Conservation (phyloP, 768 basidiomycete species). For the Suillus occidentalis region DNA sequence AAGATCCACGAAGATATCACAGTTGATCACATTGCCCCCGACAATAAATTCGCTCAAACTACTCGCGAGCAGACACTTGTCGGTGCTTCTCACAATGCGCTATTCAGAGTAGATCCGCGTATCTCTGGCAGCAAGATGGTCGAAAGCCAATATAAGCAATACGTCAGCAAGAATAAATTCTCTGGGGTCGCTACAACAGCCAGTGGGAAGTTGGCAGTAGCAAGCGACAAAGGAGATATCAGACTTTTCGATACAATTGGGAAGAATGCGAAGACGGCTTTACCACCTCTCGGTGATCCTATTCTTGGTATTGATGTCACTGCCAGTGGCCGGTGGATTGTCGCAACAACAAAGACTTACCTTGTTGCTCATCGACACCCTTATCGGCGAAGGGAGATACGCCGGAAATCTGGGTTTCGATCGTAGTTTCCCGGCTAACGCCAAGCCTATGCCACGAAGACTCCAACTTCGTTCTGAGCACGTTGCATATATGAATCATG, state of each 20-base stretch:
- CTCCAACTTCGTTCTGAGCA: conserved; percentile 90
- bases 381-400: conserved; percentile 89
- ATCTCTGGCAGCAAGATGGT: conserved; percentile 91
- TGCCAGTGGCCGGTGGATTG: conserved; percentile 89
- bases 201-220: conserved; percentile 84
- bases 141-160: conserved; percentile 94
- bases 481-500: conserved; percentile 89
- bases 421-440: conserved; percentile 89
- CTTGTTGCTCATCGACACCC: conserved; percentile 93
- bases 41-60: conserved; percentile 92
- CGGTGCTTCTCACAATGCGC: conserved; percentile 89
- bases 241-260: conserved; percentile 93
- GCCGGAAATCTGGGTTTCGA: conserved; percentile 87
- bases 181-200: conserved; percentile 90
- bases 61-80: conserved; percentile 91
- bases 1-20: conserved; percentile 89
- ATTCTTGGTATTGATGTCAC: conserved; percentile 95
- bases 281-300: conserved; percentile 93
- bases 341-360: conserved; percentile 94
- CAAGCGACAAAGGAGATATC: conserved; percentile 96
- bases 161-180: conserved; percentile 92
- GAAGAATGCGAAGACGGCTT: conserved; percentile 97
- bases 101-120: conserved; percentile 98
- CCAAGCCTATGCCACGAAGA: conserved; percentile 89
- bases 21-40: conserved; percentile 88